These are phyloP conservation scores for Acacia pycnantha DNA, from an alignment of 331 rosid genomes.

Conservation along the genomic window DNA sequence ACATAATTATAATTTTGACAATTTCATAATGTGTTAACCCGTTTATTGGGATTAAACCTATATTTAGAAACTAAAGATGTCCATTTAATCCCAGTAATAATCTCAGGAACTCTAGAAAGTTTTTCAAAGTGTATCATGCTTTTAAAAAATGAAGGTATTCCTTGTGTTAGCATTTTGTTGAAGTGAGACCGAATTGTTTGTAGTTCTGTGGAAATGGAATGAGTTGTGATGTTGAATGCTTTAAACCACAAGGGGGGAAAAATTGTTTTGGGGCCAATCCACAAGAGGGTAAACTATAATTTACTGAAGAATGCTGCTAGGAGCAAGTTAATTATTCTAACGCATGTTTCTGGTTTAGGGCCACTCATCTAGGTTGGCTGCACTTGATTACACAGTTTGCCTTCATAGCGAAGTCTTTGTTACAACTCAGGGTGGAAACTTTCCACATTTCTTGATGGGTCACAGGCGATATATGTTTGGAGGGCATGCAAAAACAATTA, in stretches of 20 bases:
- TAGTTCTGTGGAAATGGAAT: not conserved
- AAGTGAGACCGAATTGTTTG: not conserved
- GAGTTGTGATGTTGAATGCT: not conserved
- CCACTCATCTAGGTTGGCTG: constrained; percentile 93
- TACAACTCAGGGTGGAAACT: constrained; percentile 97
- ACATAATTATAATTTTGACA: not conserved
- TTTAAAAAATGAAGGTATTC: not conserved
- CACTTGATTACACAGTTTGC: constrained; percentile 96
- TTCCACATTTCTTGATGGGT: constrained; percentile 98
- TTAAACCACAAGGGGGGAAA: not conserved
- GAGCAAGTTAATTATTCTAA: constrained; percentile 21
- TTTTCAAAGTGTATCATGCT: not conserved
- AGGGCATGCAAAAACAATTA: constrained; percentile 92
- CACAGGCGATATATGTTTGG: constrained; percentile 81
- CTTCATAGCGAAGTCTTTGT: constrained; percentile 94
- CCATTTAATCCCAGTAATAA: not conserved
- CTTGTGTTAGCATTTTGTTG: not conserved
- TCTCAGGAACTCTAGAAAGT: not conserved
- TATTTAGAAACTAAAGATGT: not conserved
- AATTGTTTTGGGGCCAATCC: not conserved
- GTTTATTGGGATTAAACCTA: not conserved
- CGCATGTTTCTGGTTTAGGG: constrained; percentile 68
- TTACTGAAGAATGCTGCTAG: not conserved
- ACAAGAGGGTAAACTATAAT: not conserved
- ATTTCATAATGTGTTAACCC: not conserved